Evolutionary conservation across 305 asterid species (phyloP).

Genomic region (Solanum aculeatissimum): DNA sequence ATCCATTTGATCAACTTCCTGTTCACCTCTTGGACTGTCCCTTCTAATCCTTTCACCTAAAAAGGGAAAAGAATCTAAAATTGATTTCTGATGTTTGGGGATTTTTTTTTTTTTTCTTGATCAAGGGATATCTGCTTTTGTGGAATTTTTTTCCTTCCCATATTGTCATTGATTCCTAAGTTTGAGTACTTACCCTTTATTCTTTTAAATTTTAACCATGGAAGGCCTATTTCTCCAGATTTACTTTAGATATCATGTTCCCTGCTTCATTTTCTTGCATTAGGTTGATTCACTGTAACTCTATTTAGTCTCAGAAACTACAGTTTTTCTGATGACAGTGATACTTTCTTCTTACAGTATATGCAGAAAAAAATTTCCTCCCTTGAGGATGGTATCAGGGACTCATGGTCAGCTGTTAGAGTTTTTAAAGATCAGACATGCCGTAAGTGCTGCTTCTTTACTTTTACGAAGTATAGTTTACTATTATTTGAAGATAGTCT

Average conservation of each 20-base stretch:
- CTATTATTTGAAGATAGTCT: background rate
- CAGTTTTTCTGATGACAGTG: background rate
- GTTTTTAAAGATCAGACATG: slow-evolving; percentile 20
- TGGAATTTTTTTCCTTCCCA: background rate
- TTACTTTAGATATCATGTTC: background rate
- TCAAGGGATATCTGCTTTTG: background rate
- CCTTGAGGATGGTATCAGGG: slow-evolving; percentile 77
- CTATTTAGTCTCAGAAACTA: background rate
- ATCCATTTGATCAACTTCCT: background rate
- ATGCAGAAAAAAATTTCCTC: slow-evolving; percentile 58
- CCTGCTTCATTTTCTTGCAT: background rate
- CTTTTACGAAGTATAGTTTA: background rate
- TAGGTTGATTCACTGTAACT: slow-evolving; percentile 2
- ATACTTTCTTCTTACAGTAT: slow-evolving; percentile 43
- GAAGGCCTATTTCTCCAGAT: background rate
- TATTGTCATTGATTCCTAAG: background rate
- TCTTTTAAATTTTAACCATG: background rate
- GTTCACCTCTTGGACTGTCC: background rate
- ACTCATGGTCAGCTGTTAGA: slow-evolving; percentile 55
- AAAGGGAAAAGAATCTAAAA: background rate
- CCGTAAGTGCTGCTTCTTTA: slow-evolving; percentile 37
- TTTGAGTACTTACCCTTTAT: background rate
- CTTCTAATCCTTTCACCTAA: background rate
- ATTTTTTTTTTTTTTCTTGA: background rate
- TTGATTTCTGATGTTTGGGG: background rate